Percentiles rank a stretch among this genome's conserved stretches.
Evolutionary conservation across 208 protist species (phyloP).

Genomic region (Leishmania amazonensis): DNA sequence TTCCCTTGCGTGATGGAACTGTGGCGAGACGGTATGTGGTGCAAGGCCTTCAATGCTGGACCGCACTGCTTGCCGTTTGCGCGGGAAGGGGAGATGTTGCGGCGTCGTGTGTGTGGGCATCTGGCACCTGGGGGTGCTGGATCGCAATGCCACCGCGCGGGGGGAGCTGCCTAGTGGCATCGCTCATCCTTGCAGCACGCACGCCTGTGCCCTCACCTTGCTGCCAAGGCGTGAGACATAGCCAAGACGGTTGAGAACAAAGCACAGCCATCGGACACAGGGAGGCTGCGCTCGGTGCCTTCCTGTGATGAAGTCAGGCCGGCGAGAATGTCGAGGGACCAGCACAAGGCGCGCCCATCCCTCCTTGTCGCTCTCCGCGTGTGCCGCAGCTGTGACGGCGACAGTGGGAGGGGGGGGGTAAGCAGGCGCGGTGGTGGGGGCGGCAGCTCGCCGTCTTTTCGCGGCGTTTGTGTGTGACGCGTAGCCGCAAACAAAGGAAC

Average conservation of each 20-base stretch:
- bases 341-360: neutral
- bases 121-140: neutral
- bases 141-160: neutral
- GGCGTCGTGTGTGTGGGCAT: neutral
- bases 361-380: neutral
- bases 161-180: neutral
- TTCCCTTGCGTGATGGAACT: conserved; percentile 1
- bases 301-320: conserved; percentile 16
- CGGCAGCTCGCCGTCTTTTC: neutral
- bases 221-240: neutral
- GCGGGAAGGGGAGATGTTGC: neutral
- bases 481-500: conserved; percentile 20
- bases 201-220: neutral
- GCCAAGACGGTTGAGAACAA: neutral
- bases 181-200: neutral
- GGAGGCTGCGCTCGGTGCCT: conserved; percentile 18
- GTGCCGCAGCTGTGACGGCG: neutral
- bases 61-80: neutral
- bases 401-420: neutral
- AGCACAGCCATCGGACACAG: conserved; percentile 10
- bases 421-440: neutral
- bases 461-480: neutral
- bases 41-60: too few species aligned
- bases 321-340: neutral
- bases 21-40: neutral